Evolutionary conservation across 768 basidiomycete species (phyloP).

Genomic region (Rhodosporidiobolus odoratus): DNA sequence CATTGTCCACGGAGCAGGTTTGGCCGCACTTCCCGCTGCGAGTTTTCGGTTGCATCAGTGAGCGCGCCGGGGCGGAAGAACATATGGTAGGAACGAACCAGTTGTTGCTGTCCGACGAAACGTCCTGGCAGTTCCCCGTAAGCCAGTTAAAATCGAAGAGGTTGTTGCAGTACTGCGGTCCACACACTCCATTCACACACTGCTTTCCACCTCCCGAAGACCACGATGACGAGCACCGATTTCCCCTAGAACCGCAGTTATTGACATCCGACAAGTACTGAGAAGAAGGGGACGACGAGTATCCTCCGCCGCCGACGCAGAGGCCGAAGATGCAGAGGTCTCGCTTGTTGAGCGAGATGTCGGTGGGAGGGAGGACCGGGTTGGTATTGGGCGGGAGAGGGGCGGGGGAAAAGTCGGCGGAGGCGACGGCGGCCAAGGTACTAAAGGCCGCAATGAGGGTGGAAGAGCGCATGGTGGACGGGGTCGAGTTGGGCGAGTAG

Average conservation of each 20-base stretch:
- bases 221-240: slow-evolving; percentile 8
- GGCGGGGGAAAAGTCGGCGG: slow-evolving; percentile 1
- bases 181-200: slow-evolving; percentile 23
- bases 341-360: slow-evolving; percentile 25
- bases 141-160: slow-evolving; percentile 28
- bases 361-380: slow-evolving; percentile 10
- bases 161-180: slow-evolving; percentile 12
- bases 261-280: slow-evolving; percentile 18
- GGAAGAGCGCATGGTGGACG: neutral
- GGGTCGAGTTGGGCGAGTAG: neutral
- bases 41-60: neutral
- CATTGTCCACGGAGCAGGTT: slow-evolving; percentile 19
- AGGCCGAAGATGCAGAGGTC: slow-evolving; percentile 19
- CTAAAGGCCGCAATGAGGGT: neutral
- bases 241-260: slow-evolving; percentile 18
- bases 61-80: neutral
- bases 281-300: neutral
- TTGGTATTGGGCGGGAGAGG: slow-evolving; percentile 1
- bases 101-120: slow-evolving; percentile 18
- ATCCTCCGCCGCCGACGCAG: slow-evolving; percentile 7
- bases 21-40: slow-evolving; percentile 30
- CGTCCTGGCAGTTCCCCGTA: slow-evolving; percentile 22
- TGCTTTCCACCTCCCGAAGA: slow-evolving; percentile 12
- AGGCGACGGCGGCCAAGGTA: neutral
- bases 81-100: slow-evolving; percentile 20